These are phyloP conservation scores for Exophiala sp. DNA, from an alignment of 2,329 filamentous ascomycete species.

Conservation along the genomic window DNA sequence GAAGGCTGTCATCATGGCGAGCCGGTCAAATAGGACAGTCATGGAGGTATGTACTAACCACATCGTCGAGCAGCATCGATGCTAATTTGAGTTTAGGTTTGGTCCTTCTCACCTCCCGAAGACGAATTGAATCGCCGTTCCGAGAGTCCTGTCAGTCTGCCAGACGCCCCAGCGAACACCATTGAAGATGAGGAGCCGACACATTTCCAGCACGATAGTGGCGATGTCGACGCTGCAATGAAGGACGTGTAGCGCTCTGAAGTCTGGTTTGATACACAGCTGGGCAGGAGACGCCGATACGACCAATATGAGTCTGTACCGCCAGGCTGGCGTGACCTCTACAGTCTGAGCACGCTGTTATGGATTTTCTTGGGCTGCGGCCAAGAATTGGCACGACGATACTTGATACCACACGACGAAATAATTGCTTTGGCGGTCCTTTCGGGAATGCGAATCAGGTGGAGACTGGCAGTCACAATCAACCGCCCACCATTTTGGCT, in stretches of 20 bases:
- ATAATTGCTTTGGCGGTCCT: no score
- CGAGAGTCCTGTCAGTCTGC: conserved; percentile 42
- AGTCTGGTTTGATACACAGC: neutral
- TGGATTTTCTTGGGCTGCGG: no score
- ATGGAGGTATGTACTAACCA: conserved; percentile 74
- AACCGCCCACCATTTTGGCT: no score
- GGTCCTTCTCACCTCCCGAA: conserved; percentile 88
- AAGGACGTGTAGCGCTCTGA: conserved; percentile 15
- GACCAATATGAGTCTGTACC: no score
- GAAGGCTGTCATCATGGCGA: conserved; percentile 94
- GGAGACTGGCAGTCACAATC: no score
- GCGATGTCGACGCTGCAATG: conserved; percentile 20
- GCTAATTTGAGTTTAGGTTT: conserved; percentile 59
- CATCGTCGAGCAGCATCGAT: conserved; percentile 1
- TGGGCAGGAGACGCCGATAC: neutral
- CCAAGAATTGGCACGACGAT: no score
- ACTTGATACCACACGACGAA: no score
- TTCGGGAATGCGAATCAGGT: no score
- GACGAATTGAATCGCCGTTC: conserved; percentile 46
- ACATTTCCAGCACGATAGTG: conserved; percentile 9
- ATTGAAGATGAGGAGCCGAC: conserved; percentile 15
- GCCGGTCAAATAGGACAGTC: conserved; percentile 77
- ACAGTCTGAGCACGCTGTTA: no score
- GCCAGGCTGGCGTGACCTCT: no score
- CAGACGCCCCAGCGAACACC: conserved; percentile 29